phyloP scores from a whole-genome alignment of 139 green algal species.

The Chlorella ohadii region DNA sequence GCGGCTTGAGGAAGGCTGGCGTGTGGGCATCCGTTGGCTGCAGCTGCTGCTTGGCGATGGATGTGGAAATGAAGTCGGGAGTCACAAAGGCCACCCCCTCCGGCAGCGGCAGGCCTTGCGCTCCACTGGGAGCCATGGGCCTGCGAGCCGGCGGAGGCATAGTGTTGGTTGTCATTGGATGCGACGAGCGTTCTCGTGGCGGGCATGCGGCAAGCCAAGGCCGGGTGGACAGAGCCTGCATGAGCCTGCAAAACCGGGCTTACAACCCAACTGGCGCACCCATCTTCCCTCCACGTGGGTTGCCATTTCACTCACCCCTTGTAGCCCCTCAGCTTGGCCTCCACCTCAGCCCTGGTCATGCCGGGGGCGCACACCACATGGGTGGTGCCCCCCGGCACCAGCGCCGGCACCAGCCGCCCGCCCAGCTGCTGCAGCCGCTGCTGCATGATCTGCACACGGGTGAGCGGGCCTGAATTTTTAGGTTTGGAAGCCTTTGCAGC shows the following conservation, averaged over 20 bases:
- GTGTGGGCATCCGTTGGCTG: conserved; percentile 1
- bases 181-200: too few species aligned
- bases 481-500: too few species aligned
- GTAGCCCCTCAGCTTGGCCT: not conserved
- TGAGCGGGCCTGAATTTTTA: too few species aligned
- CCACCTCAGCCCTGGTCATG: not conserved
- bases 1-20: not conserved
- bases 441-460: not conserved
- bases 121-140: not conserved
- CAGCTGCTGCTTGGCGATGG: not conserved
- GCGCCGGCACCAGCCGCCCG: not conserved
- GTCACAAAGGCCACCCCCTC: not conserved
- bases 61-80: not conserved
- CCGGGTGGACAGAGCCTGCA: not conserved
- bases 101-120: not conserved
- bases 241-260: too few species aligned
- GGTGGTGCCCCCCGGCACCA: not conserved
- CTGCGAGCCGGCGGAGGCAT: not conserved
- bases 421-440: conserved; percentile 3
- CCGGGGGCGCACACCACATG: not conserved
- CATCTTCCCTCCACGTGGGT: too few species aligned
- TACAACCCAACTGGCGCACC: too few species aligned
- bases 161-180: not conserved
- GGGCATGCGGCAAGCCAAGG: not conserved
- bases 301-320: not conserved